Base-by-base conservation (phyloP, 2,329 filamentous ascomycete genomes). In the Corniculantispora saksenae region DNA sequence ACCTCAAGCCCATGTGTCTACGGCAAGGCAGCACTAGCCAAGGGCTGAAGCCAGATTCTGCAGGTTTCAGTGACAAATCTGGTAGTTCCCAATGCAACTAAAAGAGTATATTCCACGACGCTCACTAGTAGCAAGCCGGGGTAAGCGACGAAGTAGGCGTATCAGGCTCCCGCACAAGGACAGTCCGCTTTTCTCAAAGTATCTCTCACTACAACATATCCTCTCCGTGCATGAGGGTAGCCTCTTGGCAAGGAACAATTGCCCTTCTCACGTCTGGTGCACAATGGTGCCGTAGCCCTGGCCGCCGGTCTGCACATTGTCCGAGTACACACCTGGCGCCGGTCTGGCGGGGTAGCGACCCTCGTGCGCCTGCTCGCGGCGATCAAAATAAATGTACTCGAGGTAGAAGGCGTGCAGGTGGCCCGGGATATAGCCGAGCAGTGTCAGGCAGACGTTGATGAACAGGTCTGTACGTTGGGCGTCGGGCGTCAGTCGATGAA, bases 331-430 rank as follows among this genome's bases (percentile, higher is more conserved):
- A 32, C 90, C 90, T 0, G 91, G 87, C 1, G 90, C 90, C 2
- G 82, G 83, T 10, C 78, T 72, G 4, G 81, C 79, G 23, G 83
- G 79, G 66, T 83, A 82, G 13, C 82, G 80, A 6, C 90, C 90
- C 40, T 84, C 80, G 54, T 82, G 78, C 2, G 84, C 83, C 74
- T 89, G 85, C 70, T 92, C 88, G 61, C 83, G 84, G 47, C 90
- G 89, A 72, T 92, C 86, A 76, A 90, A 94, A 80, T 94, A 97
- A 67, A 96, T 82, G 75, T 93, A 96, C 77, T 93, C 88, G 67
- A 93, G 70, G 75, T 94, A 95, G 76, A 94, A 93, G 51, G 91
- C 91, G 74, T 93, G 89, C 50, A 94, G 85, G 70, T 93, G 89
- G 9, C 91, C 92, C 0, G 92, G 92, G 59, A 95, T 78, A 75